phyloP scores from a whole-genome alignment of 169 alveolate genomes.

The Plasmodium gonderi region DNA sequence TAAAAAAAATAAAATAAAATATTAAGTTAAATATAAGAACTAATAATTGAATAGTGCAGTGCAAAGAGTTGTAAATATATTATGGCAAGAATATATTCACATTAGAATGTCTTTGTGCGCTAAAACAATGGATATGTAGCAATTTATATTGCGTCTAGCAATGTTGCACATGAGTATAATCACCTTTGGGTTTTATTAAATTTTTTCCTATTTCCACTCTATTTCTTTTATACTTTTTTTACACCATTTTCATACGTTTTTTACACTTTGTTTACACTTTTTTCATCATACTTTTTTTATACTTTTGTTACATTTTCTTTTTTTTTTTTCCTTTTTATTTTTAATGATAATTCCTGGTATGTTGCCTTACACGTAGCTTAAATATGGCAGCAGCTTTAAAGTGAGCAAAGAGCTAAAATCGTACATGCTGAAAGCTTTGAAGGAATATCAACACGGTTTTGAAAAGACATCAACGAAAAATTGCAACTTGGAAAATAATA shows the following conservation, averaged over 20 bases:
- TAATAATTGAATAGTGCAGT: not conserved
- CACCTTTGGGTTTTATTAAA: not conserved
- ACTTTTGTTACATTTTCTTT: not conserved
- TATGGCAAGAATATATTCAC: not conserved
- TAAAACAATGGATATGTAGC: not conserved
- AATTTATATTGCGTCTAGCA: not conserved
- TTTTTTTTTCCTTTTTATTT: slow-evolving; percentile 8
- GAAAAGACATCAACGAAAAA: slow-evolving; percentile 47
- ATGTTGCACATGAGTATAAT: not conserved
- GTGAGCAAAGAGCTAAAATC: slow-evolving; percentile 56
- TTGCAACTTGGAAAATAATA: slow-evolving; percentile 54
- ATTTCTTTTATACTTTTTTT: too few species aligned
- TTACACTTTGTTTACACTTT: too few species aligned
- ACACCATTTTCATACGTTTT: too few species aligned
- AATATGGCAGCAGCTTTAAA: slow-evolving; percentile 46
- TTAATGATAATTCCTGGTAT: not conserved
- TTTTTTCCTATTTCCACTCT: too few species aligned
- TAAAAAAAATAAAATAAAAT: not conserved
- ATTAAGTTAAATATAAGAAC: not conserved
- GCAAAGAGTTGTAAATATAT: not conserved
- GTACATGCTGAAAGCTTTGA: slow-evolving; percentile 52
- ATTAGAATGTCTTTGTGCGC: not conserved
- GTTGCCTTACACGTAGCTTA: slow-evolving; percentile 8
- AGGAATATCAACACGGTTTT: slow-evolving; percentile 47
- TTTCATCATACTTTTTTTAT: not conserved